Evolutionary conservation across 2,329 filamentous ascomycete genomes (phyloP), one percentile per base, ranked within the genome.

Genomic region (Trichophyton verrucosum): DNA sequence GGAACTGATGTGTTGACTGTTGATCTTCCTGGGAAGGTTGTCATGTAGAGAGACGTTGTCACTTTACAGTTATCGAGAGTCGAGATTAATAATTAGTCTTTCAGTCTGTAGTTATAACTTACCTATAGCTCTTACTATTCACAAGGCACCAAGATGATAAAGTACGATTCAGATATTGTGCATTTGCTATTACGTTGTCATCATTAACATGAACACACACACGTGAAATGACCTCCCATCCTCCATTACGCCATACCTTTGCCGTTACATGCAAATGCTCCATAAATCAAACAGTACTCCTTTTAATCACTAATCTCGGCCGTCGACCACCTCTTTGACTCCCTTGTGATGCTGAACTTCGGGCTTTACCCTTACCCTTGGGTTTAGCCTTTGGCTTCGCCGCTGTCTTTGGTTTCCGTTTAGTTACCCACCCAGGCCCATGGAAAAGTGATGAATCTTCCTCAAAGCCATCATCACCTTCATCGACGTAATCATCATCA

Each of bases 1-100:
- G 76, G 75, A 3, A 66, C 74, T 56, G 76, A 79, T 72, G 65
- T 77, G 40, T 66, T 78, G 65, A 62, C 57, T 36, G 33, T 64
- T 40, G 61, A 64, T 57, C 51, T 65, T 8, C 61, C 61, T 13
- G 61, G 58, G 1, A 47, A 58, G 40, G 49, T 59, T 3, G 56
- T 20, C 22, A 61, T 63, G 61, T 63, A 47, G 17, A 46, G 17
- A 46, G 11, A 20, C 15, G 15, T 46, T 7, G 42, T n/a, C 42
- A 46, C 15, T 30, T 30, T 20, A n/a, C 17, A 20, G 42, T 46
- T 13, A 38, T 38, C 33, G 11, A 38, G 8, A 11, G 5, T 11
- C 9, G 9, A 33, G 11, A 11, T 36, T 36, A 11, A 36, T 36
- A 3, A 36, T 36, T 11, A 38, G 27, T 38, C 33, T 38, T 38